Conservation (phyloP, 2,329 filamentous ascomycete species). For the Cytospora piceicola region DNA sequence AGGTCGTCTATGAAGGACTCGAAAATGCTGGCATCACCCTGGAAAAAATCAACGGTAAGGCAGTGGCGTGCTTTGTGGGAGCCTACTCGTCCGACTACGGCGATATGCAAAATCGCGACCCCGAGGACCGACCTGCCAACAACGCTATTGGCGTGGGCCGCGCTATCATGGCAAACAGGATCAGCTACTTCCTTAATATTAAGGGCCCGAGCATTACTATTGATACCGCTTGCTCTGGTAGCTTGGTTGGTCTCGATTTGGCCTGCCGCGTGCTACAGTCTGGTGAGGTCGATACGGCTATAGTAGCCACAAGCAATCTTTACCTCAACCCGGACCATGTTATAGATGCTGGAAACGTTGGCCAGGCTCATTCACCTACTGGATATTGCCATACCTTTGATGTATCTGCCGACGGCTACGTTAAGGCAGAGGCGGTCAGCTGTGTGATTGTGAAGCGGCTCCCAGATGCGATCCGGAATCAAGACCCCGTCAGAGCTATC, state of each 20-base stretch:
- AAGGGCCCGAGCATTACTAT: conserved; percentile 15
- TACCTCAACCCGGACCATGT: conserved; percentile 10
- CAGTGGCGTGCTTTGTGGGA: conserved; percentile 26
- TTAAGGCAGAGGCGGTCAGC: conserved; percentile 37
- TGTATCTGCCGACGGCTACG: background rate
- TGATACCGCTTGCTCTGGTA: conserved; percentile 17
- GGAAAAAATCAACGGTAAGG: conserved; percentile 8
- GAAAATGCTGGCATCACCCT: conserved; percentile 32
- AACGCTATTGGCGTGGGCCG: background rate
- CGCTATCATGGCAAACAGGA: background rate
- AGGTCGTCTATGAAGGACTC: conserved; percentile 33
- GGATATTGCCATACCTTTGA: conserved; percentile 28
- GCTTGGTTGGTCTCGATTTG: background rate
- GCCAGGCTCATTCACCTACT: background rate
- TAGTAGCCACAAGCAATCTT: background rate
- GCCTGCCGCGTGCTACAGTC: background rate
- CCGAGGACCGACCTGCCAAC: background rate
- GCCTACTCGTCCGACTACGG: background rate
- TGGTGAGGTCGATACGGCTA: background rate
- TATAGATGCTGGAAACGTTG: background rate
- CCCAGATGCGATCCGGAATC: background rate
- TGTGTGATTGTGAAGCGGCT: background rate
- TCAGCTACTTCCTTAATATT: conserved; percentile 11
- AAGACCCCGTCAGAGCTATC: conserved; percentile 2
- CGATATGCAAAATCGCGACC: background rate